These are phyloP conservation scores for Hypsizygus marmoreus DNA, from an alignment of 768 basidiomycete species.

Conservation along the genomic window DNA sequence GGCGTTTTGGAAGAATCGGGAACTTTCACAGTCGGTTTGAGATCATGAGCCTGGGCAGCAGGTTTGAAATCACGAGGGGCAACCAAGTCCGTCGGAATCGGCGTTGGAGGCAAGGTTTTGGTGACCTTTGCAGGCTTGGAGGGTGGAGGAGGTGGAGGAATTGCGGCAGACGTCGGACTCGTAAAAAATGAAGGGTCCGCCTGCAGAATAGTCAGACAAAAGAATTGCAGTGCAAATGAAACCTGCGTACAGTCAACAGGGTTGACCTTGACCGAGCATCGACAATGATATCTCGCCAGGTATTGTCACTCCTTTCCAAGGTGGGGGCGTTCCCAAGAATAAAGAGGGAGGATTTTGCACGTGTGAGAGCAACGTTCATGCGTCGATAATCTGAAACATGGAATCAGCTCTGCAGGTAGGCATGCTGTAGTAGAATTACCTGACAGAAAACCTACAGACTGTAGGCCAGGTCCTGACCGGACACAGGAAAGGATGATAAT, in stretches of 20 bases:
- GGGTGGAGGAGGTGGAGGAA: slow-evolving; percentile 22
- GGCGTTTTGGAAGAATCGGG: slow-evolving; percentile 5
- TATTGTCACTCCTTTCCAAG: slow-evolving; percentile 79
- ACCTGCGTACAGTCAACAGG: slow-evolving; percentile 59
- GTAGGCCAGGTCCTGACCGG: slow-evolving; percentile 84
- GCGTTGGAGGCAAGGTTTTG: slow-evolving; percentile 4
- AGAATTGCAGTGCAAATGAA: background rate
- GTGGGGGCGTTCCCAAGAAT: slow-evolving; percentile 91
- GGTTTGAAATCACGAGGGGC: slow-evolving; percentile 20
- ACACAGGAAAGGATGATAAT: slow-evolving; percentile 98
- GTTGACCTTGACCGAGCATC: slow-evolving; percentile 71
- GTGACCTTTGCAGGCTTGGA: slow-evolving; percentile 10
- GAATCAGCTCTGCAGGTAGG: too few relatives aligned
- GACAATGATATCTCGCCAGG: slow-evolving; percentile 75
- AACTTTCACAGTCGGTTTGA: background rate
- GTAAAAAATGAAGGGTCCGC: slow-evolving; percentile 29
- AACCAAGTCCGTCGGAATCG: slow-evolving; percentile 20
- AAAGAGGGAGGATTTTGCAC: slow-evolving; percentile 92
- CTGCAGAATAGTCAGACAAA: slow-evolving; percentile 16
- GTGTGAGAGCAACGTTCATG: slow-evolving; percentile 99
- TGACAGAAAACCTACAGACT: slow-evolving; percentile 84
- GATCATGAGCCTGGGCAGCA: background rate
- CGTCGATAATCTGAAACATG: slow-evolving; percentile 68
- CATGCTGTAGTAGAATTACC: slow-evolving; percentile 41
- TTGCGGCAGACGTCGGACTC: slow-evolving; percentile 9